Percentiles rank a stretch among this genome's conserved stretches.
Evolutionary conservation across 768 basidiomycete species (phyloP).

Genomic region (Leccinum sublutescens): DNA sequence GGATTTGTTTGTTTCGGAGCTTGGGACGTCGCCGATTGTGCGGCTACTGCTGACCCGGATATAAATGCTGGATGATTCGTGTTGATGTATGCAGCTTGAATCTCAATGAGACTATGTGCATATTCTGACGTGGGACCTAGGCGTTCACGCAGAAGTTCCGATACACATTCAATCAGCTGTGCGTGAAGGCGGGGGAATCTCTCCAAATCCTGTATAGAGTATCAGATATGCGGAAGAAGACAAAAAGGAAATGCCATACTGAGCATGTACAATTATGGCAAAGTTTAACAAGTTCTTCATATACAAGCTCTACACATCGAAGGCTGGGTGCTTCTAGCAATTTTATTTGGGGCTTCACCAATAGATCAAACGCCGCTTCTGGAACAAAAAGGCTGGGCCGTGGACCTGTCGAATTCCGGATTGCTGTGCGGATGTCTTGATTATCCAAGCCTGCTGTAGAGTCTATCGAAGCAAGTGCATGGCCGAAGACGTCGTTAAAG

Average conservation of each 20-base stretch:
- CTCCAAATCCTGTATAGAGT: slow-evolving; percentile 72
- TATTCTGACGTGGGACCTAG: slow-evolving; percentile 97
- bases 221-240: slow-evolving; percentile 13
- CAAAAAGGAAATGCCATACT: slow-evolving; percentile 44
- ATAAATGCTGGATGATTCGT: slow-evolving; percentile 98
- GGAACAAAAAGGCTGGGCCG: slow-evolving; percentile 95
- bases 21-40: slow-evolving; percentile 45
- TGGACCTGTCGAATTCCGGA: slow-evolving; percentile 97
- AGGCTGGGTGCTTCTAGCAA: slow-evolving; percentile 90
- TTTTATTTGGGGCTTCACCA: slow-evolving; percentile 99
- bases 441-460: slow-evolving; percentile 88
- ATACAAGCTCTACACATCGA: slow-evolving; percentile 96
- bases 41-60: slow-evolving; percentile 66
- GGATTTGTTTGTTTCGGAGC: slow-evolving; percentile 43
- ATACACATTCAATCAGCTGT: slow-evolving; percentile 94
- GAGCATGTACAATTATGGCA: slow-evolving; percentile 96
- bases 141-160: slow-evolving; percentile 90
- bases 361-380: slow-evolving; percentile 92
- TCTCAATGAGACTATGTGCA: slow-evolving; percentile 90
- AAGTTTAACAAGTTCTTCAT: slow-evolving; percentile 98
- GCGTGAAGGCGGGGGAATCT: slow-evolving; percentile 93
- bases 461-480: slow-evolving; percentile 86
- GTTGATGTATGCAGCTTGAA: slow-evolving; percentile 99
- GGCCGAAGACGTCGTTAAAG: slow-evolving; percentile 97
- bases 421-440: slow-evolving; percentile 96